Evolutionary conservation across 331 rosid genomes (phyloP).

Genomic region (Phaseolus coccineus): DNA sequence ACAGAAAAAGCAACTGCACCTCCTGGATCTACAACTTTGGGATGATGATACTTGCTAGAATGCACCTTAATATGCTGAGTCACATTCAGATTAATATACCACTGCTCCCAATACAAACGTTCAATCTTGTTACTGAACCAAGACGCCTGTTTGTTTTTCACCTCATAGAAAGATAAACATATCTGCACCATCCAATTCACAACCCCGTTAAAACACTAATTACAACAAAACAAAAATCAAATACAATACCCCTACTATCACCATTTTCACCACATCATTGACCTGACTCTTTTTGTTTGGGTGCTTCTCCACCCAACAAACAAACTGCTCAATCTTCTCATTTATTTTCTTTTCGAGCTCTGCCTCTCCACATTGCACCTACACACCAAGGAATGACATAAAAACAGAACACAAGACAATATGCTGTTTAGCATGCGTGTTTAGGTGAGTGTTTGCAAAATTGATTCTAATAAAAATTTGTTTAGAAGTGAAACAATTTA

Average conservation of each 20-base stretch:
- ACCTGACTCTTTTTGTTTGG: slow-evolving; percentile 99
- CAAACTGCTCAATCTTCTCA: slow-evolving; percentile 90
- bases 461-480: neutral
- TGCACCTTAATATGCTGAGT: slow-evolving; percentile 67
- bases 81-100: slow-evolving; percentile 93
- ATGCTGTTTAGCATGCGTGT: neutral
- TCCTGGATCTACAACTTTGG: slow-evolving; percentile 82
- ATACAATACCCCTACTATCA: slow-evolving; percentile 4
- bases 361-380: slow-evolving; percentile 96
- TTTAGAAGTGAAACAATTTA: neutral
- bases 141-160: slow-evolving; percentile 77
- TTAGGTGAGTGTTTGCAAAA: neutral
- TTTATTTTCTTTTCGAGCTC: slow-evolving; percentile 94
- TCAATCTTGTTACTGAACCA: slow-evolving; percentile 91
- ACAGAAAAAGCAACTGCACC: slow-evolving; percentile 54
- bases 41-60: slow-evolving; percentile 74
- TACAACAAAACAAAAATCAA: slow-evolving; percentile 8
- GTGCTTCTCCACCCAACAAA: slow-evolving; percentile 97
- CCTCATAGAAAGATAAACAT: slow-evolving; percentile 92
- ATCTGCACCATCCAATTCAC: slow-evolving; percentile 61
- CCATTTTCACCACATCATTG: slow-evolving; percentile 37
- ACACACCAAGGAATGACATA: slow-evolving; percentile 33
- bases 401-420: neutral
- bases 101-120: slow-evolving; percentile 93
- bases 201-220: slow-evolving; percentile 22